These are phyloP conservation scores for Carallia pectinifolia DNA, from an alignment of 345 rosid species.

Conservation along the genomic window DNA sequence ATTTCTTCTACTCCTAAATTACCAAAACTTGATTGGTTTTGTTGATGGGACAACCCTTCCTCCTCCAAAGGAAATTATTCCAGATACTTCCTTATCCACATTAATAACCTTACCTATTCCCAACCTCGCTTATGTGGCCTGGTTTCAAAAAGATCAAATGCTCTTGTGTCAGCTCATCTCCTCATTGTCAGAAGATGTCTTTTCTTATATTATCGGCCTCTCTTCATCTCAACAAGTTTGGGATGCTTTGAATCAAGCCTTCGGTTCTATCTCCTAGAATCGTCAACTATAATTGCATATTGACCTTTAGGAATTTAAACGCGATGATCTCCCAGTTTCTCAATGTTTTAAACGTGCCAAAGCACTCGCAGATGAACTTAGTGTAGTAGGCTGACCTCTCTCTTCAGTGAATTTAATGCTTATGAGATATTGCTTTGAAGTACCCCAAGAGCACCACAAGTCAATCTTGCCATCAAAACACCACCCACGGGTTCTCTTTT, in stretches of 20 bases:
- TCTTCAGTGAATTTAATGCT: conserved; percentile 4
- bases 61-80: no score
- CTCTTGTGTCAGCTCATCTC: no score
- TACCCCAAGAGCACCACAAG: background rate
- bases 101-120: background rate
- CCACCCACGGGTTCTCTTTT: background rate
- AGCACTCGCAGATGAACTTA: background rate
- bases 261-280: background rate
- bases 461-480: background rate
- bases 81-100: background rate
- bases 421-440: background rate
- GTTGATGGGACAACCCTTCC: no score
- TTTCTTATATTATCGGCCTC: no score
- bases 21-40: no score
- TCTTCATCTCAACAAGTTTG: no score
- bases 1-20: no score
- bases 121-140: background rate
- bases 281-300: background rate
- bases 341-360: background rate
- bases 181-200: no score
- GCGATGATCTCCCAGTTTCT: background rate
- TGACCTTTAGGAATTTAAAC: background rate
- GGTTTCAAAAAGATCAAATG: background rate
- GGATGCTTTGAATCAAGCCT: no score
- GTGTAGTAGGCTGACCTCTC: background rate